These are phyloP conservation scores for Citrullus amarus DNA, from an alignment of 306 rosid genomes.

Conservation along the genomic window DNA sequence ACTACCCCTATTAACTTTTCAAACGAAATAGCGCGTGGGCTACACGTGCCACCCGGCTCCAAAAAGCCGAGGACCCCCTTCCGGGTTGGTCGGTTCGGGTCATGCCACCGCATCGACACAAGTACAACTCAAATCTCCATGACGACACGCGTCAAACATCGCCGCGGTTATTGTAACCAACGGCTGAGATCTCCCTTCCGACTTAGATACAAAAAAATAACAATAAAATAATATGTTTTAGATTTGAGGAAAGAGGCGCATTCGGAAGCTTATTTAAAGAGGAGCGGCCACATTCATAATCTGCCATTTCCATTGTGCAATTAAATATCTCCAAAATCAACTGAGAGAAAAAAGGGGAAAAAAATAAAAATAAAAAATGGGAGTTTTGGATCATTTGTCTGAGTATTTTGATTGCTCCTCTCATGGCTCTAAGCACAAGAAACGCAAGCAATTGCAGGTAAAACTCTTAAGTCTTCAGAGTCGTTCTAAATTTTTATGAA, in stretches of 20 bases:
- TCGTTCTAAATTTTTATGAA: too few species aligned
- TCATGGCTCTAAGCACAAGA: conserved; percentile 17
- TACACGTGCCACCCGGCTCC: not conserved
- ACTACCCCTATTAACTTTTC: not conserved
- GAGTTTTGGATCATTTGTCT: conserved; percentile 33
- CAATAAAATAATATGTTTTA: not conserved
- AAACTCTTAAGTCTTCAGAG: not conserved
- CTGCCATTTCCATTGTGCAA: not conserved
- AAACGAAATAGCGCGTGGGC: not conserved
- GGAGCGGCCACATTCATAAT: not conserved
- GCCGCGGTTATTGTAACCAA: not conserved
- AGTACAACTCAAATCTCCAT: not conserved
- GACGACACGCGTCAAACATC: not conserved
- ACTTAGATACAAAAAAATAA: not conserved
- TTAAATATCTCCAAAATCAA: not conserved
- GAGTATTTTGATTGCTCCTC: conserved; percentile 30
- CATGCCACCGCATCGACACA: not conserved
- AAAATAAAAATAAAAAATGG: conserved; percentile 14
- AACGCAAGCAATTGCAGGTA: conserved; percentile 65
- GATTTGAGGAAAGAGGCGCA: not conserved
- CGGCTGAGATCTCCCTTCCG: not conserved
- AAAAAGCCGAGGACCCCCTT: not conserved
- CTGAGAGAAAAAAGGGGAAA: not conserved
- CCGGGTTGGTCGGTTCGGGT: not conserved
- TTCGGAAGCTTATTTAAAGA: not conserved